Conservation (phyloP, 441 rosid species). For the Erodium chrysanthum region DNA sequence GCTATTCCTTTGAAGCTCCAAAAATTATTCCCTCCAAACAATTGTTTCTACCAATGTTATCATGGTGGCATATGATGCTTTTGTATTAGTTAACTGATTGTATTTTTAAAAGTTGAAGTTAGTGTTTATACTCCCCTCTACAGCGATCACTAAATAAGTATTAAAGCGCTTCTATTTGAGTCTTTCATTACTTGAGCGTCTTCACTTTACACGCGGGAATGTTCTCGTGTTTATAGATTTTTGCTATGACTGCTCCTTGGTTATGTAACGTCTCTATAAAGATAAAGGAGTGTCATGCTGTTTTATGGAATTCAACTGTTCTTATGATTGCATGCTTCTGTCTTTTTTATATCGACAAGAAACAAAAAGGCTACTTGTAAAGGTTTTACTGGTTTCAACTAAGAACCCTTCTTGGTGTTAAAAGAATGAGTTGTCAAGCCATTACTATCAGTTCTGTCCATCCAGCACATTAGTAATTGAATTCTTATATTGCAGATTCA, state of each 20-base stretch:
- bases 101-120: slow-evolving; percentile 1
- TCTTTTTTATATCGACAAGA: neutral
- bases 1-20: neutral
- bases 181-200: neutral
- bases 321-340: neutral
- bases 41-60: neutral
- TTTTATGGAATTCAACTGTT: neutral
- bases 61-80: neutral
- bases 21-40: neutral
- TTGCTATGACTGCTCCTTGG: neutral
- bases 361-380: neutral
- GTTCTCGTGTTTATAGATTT: neutral
- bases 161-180: neutral
- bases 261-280: neutral
- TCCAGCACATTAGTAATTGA: slow-evolving; percentile 18
- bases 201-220: neutral
- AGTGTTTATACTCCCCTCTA: neutral
- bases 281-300: neutral
- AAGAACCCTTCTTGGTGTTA: neutral
- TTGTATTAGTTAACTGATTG: neutral
- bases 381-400: neutral
- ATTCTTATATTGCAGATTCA: slow-evolving; percentile 48
- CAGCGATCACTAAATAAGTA: neutral
- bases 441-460: neutral
- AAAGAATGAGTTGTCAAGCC: neutral